These are phyloP conservation scores for Aspergillus phoenicis DNA, from an alignment of 2,329 filamentous ascomycete species.

Conservation along the genomic window DNA sequence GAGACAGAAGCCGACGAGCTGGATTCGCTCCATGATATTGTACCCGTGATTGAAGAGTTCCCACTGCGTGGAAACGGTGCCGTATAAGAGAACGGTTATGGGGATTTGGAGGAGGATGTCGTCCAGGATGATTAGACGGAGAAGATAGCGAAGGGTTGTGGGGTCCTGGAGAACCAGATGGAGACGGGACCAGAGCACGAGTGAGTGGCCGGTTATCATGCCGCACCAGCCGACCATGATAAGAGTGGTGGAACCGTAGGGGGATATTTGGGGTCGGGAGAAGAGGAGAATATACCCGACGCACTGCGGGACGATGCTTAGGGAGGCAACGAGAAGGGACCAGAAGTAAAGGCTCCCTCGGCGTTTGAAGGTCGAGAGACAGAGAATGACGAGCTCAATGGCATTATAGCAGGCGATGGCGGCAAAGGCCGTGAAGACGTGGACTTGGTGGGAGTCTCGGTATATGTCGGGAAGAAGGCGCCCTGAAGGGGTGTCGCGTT, in stretches of 20 bases:
- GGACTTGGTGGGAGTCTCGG: neutral
- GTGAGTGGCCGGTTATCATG: conserved; percentile 48
- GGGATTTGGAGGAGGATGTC: conserved; percentile 43
- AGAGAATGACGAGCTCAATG: conserved; percentile 46
- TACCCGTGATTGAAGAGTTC: conserved; percentile 26
- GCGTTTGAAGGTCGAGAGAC: conserved; percentile 46
- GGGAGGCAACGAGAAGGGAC: conserved; percentile 40
- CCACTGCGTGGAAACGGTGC: conserved; percentile 28
- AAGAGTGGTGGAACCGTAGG: conserved; percentile 37
- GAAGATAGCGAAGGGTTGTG: conserved; percentile 34
- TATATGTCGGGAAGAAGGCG: conserved; percentile 4
- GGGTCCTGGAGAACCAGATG: conserved; percentile 43
- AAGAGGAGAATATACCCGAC: conserved; percentile 47
- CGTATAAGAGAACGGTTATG: conserved; percentile 42
- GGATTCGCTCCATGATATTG: conserved; percentile 51
- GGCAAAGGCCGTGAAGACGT: conserved; percentile 42
- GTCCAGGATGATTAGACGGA: conserved; percentile 45
- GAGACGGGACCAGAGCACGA: conserved; percentile 49
- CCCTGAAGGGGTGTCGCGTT: neutral
- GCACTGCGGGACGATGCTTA: conserved; percentile 42
- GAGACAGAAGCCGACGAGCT: conserved; percentile 55
- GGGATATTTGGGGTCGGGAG: conserved; percentile 30
- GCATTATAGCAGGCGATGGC: conserved; percentile 49
- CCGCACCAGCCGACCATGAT: conserved; percentile 43
- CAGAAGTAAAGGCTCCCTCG: conserved; percentile 50